These are phyloP conservation scores for Jacaranda mimosifolia DNA, from an alignment of 257 asterid species.

Conservation along the genomic window DNA sequence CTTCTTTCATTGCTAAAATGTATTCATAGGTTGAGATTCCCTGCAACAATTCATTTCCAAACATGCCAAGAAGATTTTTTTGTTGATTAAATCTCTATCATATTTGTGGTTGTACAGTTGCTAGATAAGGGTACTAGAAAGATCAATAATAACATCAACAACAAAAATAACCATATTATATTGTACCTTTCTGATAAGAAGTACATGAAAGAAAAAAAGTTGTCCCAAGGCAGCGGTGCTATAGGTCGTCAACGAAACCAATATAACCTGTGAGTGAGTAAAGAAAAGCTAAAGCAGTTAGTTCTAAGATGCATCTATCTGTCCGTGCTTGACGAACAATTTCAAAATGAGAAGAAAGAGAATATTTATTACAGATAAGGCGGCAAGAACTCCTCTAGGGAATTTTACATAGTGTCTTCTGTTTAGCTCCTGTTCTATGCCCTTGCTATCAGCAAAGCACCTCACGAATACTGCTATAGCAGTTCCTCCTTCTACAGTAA, in stretches of 20 bases:
- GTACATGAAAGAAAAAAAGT: slow-evolving; percentile 85
- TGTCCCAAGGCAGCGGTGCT: slow-evolving; percentile 93
- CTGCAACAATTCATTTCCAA: slow-evolving; percentile 52
- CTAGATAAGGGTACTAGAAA: too few relatives aligned
- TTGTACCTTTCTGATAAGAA: slow-evolving; percentile 90
- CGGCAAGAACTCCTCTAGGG: slow-evolving; percentile 87
- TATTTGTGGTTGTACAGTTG: too few relatives aligned
- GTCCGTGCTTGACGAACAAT: slow-evolving; percentile 3
- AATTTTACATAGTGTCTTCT: slow-evolving; percentile 61
- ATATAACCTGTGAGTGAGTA: slow-evolving; percentile 56
- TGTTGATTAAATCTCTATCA: too few relatives aligned
- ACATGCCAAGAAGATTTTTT: slow-evolving; percentile 6
- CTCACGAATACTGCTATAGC: slow-evolving; percentile 85
- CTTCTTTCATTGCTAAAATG: slow-evolving; percentile 94
- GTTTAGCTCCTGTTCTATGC: slow-evolving; percentile 66
- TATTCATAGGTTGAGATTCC: slow-evolving; percentile 97
- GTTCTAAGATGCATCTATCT: background rate
- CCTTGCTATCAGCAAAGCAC: slow-evolving; percentile 83
- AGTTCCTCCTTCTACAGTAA: slow-evolving; percentile 83
- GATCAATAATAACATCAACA: background rate
- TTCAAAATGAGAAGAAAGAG: slow-evolving; percentile 19
- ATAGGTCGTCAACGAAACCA: slow-evolving; percentile 70
- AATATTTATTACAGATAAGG: slow-evolving; percentile 73
- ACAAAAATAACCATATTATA: background rate
- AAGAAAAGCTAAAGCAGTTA: background rate